Evolutionary conservation across 305 asterid genomes (phyloP).

Genomic region (Andrographis paniculata): DNA sequence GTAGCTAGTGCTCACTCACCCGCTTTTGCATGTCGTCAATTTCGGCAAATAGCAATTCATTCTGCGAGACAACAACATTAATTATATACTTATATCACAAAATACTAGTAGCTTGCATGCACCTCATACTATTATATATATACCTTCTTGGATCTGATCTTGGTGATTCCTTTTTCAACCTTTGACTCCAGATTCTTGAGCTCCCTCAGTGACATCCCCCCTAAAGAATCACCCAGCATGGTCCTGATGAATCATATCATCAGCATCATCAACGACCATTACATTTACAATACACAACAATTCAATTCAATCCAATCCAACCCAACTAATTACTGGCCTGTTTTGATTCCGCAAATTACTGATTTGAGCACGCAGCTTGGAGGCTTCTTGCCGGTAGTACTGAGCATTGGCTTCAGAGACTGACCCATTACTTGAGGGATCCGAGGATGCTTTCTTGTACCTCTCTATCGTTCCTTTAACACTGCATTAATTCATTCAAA

Average conservation of each 20-base stretch:
- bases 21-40: conserved; percentile 80
- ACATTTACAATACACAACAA: too few species aligned
- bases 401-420: conserved; percentile 77
- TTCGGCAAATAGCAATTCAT: conserved; percentile 79
- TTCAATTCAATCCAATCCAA: not conserved
- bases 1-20: conserved; percentile 40
- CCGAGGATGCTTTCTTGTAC: conserved; percentile 83
- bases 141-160: not conserved
- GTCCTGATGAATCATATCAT: too few species aligned
- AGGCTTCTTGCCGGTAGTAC: conserved; percentile 82
- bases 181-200: not conserved
- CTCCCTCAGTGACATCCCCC: not conserved
- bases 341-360: conserved; percentile 61
- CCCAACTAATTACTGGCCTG: conserved; percentile 38
- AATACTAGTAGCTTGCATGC: not conserved
- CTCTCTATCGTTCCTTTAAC: conserved; percentile 66
- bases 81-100: not conserved
- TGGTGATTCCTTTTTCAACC: not conserved
- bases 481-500: too few species aligned
- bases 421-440: conserved; percentile 52
- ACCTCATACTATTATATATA: too few species aligned
- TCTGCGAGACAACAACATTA: conserved; percentile 31
- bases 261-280: too few species aligned
- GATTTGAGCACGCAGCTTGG: conserved; percentile 65
- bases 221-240: not conserved